A percentile compares a stretch with the other conserved stretches of the same genome.
Evolutionary conservation across 1,284 basidiomycete genomes (phyloP).

Genomic region (Tylopilus orsonianus): DNA sequence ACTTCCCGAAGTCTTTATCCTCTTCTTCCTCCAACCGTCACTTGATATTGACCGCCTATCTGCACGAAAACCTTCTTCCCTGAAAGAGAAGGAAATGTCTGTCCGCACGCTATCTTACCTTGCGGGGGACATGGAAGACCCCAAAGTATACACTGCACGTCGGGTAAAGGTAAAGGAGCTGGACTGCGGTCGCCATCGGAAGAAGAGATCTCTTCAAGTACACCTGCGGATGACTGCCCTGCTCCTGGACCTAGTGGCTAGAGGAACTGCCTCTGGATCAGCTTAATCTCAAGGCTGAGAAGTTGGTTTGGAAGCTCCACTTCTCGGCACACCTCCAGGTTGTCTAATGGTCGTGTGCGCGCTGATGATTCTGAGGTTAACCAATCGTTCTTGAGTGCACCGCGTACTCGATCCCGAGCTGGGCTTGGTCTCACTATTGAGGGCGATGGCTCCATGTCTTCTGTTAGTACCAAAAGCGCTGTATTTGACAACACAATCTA

Average conservation of each 20-base stretch:
- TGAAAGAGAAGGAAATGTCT: constrained; percentile 35
- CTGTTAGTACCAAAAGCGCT: constrained; percentile 51
- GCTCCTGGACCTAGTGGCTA: constrained; percentile 33
- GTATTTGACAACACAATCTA: constrained; percentile 55
- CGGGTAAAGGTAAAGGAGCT: constrained; percentile 54
- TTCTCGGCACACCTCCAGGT: constrained; percentile 38
- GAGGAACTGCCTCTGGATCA: constrained; percentile 39
- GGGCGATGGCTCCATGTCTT: constrained; percentile 54
- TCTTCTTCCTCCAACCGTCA: constrained; percentile 43
- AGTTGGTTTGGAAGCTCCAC: constrained; percentile 50
- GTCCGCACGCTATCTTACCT: constrained; percentile 36
- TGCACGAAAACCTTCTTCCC: constrained; percentile 28
- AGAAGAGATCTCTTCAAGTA: constrained; percentile 22
- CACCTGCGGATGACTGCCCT: constrained; percentile 25
- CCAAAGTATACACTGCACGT: constrained; percentile 56
- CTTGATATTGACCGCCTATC: constrained; percentile 37
- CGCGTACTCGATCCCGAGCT: constrained; percentile 21
- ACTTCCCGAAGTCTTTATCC: constrained; percentile 32
- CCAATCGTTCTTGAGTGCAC: constrained; percentile 33
- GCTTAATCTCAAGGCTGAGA: constrained; percentile 45
- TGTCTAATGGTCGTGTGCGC: constrained; percentile 34
- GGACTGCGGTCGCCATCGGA: constrained; percentile 33
- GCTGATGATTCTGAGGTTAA: constrained; percentile 48
- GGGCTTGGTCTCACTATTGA: constrained; percentile 37
- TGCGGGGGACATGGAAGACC: constrained; percentile 44